phyloP scores from a whole-genome alignment of 2,329 filamentous ascomycete genomes.

The Tolypocladium amazonense region DNA sequence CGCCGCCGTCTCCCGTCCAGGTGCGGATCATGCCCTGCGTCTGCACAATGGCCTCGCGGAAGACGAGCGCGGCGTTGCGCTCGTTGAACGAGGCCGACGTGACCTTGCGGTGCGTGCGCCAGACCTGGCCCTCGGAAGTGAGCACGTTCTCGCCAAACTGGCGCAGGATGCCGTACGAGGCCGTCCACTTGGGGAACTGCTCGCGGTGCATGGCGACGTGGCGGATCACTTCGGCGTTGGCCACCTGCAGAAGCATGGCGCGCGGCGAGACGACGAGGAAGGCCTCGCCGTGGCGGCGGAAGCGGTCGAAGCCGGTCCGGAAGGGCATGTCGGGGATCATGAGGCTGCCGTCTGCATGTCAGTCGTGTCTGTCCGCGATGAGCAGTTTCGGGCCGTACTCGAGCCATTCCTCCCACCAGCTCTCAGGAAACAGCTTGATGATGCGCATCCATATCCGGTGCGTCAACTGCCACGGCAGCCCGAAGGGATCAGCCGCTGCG shows the following conservation, averaged over 20 bases:
- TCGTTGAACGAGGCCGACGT: conserved; percentile 67
- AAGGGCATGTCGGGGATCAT: conserved; percentile 52
- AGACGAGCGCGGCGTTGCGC: conserved; percentile 60
- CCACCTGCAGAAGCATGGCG: conserved; percentile 41
- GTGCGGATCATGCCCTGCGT: conserved; percentile 48
- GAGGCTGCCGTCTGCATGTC: conserved; percentile 25
- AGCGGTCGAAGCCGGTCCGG: conserved; percentile 43
- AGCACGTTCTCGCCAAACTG: conserved; percentile 62
- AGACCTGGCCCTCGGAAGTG: conserved; percentile 56
- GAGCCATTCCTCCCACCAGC: conserved; percentile 47
- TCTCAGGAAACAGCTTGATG: conserved; percentile 41
- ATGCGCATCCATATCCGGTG: conserved; percentile 43
- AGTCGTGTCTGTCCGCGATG: background rate
- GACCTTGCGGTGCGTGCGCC: conserved; percentile 64
- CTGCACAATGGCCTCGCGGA: conserved; percentile 51
- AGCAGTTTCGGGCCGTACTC: conserved; percentile 32
- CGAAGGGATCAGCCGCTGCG: conserved; percentile 38
- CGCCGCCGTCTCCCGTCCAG: conserved; percentile 34
- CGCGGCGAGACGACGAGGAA: conserved; percentile 54
- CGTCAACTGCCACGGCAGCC: conserved; percentile 44
- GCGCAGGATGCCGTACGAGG: conserved; percentile 23
- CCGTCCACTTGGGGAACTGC: conserved; percentile 46
- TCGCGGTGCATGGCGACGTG: conserved; percentile 57
- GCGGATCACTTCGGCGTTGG: conserved; percentile 53
- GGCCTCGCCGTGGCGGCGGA: conserved; percentile 48